Conservation (phyloP, 768 basidiomycete genomes). For the Hortiboletus campestris region DNA sequence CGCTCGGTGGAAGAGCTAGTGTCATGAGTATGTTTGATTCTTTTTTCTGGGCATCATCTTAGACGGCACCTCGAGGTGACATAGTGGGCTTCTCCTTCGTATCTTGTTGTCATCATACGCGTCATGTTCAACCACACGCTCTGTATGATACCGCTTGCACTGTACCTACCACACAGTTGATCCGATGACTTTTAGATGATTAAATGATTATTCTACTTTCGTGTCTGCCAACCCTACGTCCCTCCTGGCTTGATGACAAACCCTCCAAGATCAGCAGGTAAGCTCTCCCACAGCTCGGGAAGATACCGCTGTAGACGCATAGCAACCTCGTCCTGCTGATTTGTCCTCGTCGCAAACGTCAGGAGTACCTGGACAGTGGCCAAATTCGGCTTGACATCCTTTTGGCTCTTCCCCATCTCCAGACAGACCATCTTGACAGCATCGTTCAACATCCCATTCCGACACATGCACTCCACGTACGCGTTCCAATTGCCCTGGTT, state of each 20-base stretch:
- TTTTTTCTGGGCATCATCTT: slow-evolving; percentile 23
- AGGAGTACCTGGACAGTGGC: slow-evolving; percentile 53
- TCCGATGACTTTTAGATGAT: slow-evolving; percentile 17
- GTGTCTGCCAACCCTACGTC: slow-evolving; percentile 1
- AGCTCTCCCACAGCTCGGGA: slow-evolving; percentile 35
- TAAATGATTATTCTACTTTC: slow-evolving; percentile 7
- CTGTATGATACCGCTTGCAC: slow-evolving; percentile 31
- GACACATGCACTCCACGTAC: slow-evolving; percentile 85
- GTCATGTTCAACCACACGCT: slow-evolving; percentile 69
- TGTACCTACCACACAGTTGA: slow-evolving; percentile 15
- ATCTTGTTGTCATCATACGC: slow-evolving; percentile 34
- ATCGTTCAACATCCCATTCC: slow-evolving; percentile 61
- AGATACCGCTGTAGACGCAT: slow-evolving; percentile 43
- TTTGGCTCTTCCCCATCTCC: slow-evolving; percentile 55
- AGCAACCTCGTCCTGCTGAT: slow-evolving; percentile 45
- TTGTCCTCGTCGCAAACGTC: slow-evolving; percentile 47
- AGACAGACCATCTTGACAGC: slow-evolving; percentile 62
- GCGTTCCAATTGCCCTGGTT: slow-evolving; percentile 76
- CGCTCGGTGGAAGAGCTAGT: slow-evolving; percentile 80
- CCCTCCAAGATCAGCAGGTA: slow-evolving; percentile 23
- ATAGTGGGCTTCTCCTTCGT: slow-evolving; percentile 49
- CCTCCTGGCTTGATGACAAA: slow-evolving; percentile 20
- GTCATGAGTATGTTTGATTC: slow-evolving; percentile 15
- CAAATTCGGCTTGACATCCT: slow-evolving; percentile 45
- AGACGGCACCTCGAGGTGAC: slow-evolving; percentile 23